These are phyloP conservation scores for Cercospora sp. DNA, from an alignment of 2,329 filamentous ascomycete genomes.

Conservation along the genomic window DNA sequence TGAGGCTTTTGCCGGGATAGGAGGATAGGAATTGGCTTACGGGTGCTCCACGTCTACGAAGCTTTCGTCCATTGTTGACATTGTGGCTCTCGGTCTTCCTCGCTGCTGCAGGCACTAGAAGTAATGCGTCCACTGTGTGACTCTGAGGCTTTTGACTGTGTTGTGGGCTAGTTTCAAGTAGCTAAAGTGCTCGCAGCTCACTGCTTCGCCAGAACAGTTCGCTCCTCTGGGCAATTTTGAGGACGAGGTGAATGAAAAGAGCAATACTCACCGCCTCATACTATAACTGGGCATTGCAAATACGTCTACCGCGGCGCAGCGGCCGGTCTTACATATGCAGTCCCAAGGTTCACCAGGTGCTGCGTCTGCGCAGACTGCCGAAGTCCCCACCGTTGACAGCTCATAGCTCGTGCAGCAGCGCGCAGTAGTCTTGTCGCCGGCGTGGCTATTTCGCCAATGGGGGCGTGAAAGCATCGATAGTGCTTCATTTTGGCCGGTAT, in stretches of 20 bases:
- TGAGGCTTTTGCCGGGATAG: not conserved
- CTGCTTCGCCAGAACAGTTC: not conserved
- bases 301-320: not conserved
- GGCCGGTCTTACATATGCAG: not conserved
- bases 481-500: not conserved
- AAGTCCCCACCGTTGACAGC: slow-evolving; percentile 10
- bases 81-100: too few species aligned
- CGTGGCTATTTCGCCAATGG: not conserved
- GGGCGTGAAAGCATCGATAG: not conserved
- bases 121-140: not conserved
- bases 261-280: not conserved
- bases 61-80: not conserved
- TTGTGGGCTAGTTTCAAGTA: not conserved
- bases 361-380: not conserved
- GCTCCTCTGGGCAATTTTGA: not conserved
- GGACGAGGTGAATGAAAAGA: not conserved
- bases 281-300: not conserved
- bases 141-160: not conserved
- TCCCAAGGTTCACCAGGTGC: not conserved
- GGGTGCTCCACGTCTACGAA: slow-evolving; percentile 3
- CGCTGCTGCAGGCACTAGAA: not conserved
- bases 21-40: not conserved
- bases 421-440: slow-evolving; percentile 6
- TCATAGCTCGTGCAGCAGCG: slow-evolving; percentile 13
- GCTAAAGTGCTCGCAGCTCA: not conserved